Percentiles rank a stretch among this genome's conserved stretches.
These are phyloP conservation scores for Stephanodiscus triporus DNA, from an alignment of 108 stramenopile genomes.

Conservation along the genomic window DNA sequence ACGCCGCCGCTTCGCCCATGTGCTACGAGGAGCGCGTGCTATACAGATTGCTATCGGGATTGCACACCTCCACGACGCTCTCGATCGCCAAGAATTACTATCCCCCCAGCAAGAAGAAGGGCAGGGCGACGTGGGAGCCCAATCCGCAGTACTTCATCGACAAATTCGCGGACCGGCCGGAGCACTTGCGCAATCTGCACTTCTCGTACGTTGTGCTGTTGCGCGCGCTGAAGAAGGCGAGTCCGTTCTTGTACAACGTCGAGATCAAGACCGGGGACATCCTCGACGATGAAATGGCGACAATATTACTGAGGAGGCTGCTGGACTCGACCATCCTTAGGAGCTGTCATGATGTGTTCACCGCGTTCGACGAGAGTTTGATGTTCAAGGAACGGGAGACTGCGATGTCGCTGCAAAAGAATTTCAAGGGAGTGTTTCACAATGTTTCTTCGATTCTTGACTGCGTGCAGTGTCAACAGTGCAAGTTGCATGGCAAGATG, in stretches of 20 bases:
- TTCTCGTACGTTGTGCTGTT: conserved; percentile 93
- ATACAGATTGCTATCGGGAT: conserved; percentile 86
- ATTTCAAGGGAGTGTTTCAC: conserved; percentile 93
- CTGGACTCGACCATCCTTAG: conserved; percentile 79
- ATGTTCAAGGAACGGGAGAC: conserved; percentile 81
- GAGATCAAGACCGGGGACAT: conserved; percentile 84
- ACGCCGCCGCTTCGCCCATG: conserved; percentile 38
- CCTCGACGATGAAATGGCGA: conserved; percentile 80
- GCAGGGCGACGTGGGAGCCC: conserved; percentile 72
- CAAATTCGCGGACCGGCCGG: conserved; percentile 79
- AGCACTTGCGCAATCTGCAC: conserved; percentile 91
- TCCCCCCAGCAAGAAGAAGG: conserved; percentile 85
- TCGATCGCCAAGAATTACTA: conserved; percentile 91
- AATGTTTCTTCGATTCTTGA: conserved; percentile 90
- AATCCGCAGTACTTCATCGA: conserved; percentile 88
- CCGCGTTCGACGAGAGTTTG: conserved; percentile 93
- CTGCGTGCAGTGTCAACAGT: conserved; percentile 97
- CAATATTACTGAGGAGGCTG: conserved; percentile 69
- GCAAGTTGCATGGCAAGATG: conserved; percentile 94
- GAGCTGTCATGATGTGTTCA: conserved; percentile 80
- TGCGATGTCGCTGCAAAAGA: conserved; percentile 66
- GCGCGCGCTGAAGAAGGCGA: conserved; percentile 85
- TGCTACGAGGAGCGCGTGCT: conserved; percentile 94
- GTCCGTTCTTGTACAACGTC: conserved; percentile 71
- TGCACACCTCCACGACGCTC: conserved; percentile 89